Base-by-base conservation (phyloP, 2,329 filamentous ascomycete species). In the Keithomyces neogunnii region DNA sequence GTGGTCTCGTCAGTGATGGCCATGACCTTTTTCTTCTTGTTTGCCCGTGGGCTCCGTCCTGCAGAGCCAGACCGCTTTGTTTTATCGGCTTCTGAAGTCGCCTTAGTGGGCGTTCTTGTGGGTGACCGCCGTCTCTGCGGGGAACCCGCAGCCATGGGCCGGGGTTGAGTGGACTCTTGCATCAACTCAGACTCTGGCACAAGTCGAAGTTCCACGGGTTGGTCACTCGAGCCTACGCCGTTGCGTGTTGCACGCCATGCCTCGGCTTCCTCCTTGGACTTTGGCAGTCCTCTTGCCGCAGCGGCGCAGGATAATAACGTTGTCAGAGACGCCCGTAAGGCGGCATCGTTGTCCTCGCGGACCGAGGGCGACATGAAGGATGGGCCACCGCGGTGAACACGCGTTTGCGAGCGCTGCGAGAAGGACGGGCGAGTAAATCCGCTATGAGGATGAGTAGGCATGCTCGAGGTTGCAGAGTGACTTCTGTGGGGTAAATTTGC, bases 281-380 rank as follows among this genome's bases (percentile, higher is more conserved):
- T 96, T 1, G 86, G 82, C 13, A 93, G 74, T 3, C 87, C 86
- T 43, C 93, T 81, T 1, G 92, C 93, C 0, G 92, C 93, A 3
- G 91, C 90, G 0, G 90, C 92, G 62, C 89, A 95, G n/a, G 92
- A 96, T 10, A 99, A 80, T 10, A 99, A 78, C 0, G 93, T 97
- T 1, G 90, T 96, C n/a, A 99, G 77, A 47, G 89, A 96, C 26
- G 93, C 90, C 35, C 93, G 85, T 9, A 99, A 77, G 2, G 90
- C 93, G 32, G 90, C 93, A 61, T 99, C 93, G 60, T 97, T 91
- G 60, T 97, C 90, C 46, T 88, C 85, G 59, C 89, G 88, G 60
- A 88, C 82, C 3, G 82, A 81, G 1, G 88, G 85, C 0, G 86
- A 85, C 63, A 89, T 80, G 65, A 87, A 81, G 65, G 84, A 86